Evolutionary conservation across 129 eudicot genomes (phyloP).

Genomic region (Centella asiatica): DNA sequence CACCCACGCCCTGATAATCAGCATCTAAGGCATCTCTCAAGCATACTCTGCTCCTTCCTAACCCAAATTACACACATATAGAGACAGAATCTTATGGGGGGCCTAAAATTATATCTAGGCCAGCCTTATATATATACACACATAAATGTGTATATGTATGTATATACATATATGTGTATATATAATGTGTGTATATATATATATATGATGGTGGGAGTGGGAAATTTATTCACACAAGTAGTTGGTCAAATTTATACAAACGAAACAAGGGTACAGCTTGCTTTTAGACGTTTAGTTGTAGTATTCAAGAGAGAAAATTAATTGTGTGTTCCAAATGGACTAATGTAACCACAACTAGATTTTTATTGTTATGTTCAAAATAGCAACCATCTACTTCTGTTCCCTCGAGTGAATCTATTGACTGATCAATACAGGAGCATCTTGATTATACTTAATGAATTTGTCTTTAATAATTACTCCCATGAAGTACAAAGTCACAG

Average conservation of each 20-base stretch:
- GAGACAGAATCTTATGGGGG: conserved; percentile 11
- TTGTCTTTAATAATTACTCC: too few relatives aligned
- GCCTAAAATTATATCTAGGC: conserved; percentile 7
- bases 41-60: background rate
- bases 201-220: background rate
- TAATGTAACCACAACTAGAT: background rate
- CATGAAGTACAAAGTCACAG: too few relatives aligned
- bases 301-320: too few relatives aligned
- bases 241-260: conserved; percentile 8
- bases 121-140: background rate
- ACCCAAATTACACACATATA: background rate
- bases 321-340: background rate
- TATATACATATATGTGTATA: too few relatives aligned
- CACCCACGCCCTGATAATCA: background rate
- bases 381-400: background rate
- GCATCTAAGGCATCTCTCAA: background rate
- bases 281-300: background rate
- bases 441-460: too few relatives aligned
- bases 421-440: too few relatives aligned
- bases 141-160: too few relatives aligned
- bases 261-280: conserved; percentile 11
- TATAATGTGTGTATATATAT: too few relatives aligned
- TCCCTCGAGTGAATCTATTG: background rate
- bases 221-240: background rate
- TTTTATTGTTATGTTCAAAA: background rate